Evolutionary conservation across 2,329 filamentous ascomycete genomes (phyloP).

Genomic region (Clonostachys chloroleuca): DNA sequence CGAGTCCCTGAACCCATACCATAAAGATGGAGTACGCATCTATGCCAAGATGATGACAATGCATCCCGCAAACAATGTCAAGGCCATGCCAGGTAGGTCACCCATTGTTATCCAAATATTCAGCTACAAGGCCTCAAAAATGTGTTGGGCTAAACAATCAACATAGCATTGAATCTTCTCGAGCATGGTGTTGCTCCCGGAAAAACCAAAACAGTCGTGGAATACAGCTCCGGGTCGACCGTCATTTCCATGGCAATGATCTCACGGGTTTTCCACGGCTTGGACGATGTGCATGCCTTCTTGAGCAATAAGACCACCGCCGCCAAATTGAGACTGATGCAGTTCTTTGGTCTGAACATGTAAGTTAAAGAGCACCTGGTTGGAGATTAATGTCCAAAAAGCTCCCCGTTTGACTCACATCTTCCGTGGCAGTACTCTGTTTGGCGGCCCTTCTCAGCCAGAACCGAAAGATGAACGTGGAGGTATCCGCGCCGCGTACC

Average conservation of each 20-base stretch:
- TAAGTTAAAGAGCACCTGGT: constrained; percentile 1
- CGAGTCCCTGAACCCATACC: constrained; percentile 16
- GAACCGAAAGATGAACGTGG: constrained; percentile 49
- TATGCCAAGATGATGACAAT: constrained; percentile 53
- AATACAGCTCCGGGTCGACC: constrained; percentile 59
- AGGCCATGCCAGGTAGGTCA: constrained; percentile 49
- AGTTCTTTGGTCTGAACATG: constrained; percentile 11
- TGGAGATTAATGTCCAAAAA: no score
- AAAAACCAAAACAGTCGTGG: constrained; percentile 47
- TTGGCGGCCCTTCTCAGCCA: constrained; percentile 54
- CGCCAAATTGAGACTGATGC: constrained; percentile 9
- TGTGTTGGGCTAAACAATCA: constrained; percentile 9
- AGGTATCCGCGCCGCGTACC: constrained; percentile 42
- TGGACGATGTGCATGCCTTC: constrained; percentile 27
- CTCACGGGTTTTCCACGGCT: constrained; percentile 15
- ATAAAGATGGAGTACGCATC: constrained; percentile 3
- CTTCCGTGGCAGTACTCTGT: constrained; percentile 35
- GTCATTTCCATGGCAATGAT: constrained; percentile 47
- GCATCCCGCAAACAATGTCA: constrained; percentile 62
- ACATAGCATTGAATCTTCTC: constrained; percentile 42
- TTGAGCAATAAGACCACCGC: constrained; percentile 34
- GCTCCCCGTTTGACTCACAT: no score
- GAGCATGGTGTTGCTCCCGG: constrained; percentile 21
- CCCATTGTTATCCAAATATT: constrained; percentile 22
- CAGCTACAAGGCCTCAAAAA: constrained; percentile 3